Evolutionary conservation across 2,329 filamentous ascomycete genomes (phyloP).

Genomic region (Fusarium sacchari): DNA sequence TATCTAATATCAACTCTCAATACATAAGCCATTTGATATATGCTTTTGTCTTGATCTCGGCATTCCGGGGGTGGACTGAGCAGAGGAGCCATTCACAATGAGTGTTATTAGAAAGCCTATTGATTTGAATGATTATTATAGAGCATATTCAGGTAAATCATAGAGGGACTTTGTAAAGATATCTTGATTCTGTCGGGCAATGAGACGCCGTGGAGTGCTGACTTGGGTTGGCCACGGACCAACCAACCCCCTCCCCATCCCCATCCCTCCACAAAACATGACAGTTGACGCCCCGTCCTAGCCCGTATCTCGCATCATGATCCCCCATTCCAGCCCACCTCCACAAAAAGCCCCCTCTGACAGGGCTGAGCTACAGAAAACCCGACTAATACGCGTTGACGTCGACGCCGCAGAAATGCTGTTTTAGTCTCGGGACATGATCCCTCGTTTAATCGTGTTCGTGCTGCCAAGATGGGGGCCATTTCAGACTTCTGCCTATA

Average conservation of each 20-base stretch:
- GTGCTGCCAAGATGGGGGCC: background rate
- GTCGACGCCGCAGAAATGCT: background rate
- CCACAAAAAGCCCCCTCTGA: conserved; percentile 9
- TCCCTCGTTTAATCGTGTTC: background rate
- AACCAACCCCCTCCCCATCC: too few relatives aligned
- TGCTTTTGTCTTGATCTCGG: conserved; percentile 1
- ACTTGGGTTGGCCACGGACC: background rate
- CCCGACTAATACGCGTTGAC: conserved; percentile 28
- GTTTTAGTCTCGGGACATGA: conserved; percentile 33
- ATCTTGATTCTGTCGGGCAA: background rate
- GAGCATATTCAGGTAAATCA: rapidly evolving
- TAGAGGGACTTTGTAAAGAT: rapidly evolving
- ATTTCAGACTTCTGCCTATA: background rate
- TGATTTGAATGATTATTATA: rapidly evolving
- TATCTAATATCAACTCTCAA: too few relatives aligned
- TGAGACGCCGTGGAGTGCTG: background rate
- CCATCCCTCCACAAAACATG: background rate
- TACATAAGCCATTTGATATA: too few relatives aligned
- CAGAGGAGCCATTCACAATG: background rate
- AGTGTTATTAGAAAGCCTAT: rapidly evolving
- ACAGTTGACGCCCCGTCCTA: too few relatives aligned
- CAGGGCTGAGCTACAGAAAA: conserved; percentile 23
- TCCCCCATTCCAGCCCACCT: conserved; percentile 11
- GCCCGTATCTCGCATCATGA: conserved; percentile 18
- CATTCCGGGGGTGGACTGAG: background rate